phyloP scores from a whole-genome alignment of 805 yeast species.

The Torulaspora quercuum region DNA sequence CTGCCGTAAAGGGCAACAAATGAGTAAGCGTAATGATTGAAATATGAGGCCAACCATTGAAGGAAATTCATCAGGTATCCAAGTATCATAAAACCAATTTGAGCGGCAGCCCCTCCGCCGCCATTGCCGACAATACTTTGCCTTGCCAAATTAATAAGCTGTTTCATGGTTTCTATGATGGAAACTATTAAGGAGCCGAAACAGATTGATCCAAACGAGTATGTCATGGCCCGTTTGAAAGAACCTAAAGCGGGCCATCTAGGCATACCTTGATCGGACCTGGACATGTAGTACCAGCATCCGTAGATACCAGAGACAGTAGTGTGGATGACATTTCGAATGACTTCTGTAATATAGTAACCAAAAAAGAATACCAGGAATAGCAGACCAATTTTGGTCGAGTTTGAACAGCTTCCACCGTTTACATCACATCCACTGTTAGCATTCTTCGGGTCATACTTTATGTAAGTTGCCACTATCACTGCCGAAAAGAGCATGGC shows the following conservation, averaged over 20 bases:
- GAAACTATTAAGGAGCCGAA: constrained; percentile 77
- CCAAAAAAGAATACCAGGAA: constrained; percentile 80
- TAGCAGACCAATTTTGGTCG: constrained; percentile 63
- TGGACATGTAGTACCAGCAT: constrained; percentile 82
- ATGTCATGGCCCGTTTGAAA: constrained; percentile 73
- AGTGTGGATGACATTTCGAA: constrained; percentile 75
- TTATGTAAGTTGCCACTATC: constrained; percentile 72
- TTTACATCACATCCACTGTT: constrained; percentile 51
- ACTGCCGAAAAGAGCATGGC: constrained; percentile 62
- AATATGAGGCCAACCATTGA: constrained; percentile 79
- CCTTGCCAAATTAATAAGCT: constrained; percentile 50
- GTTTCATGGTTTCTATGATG: constrained; percentile 62
- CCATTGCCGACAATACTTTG: constrained; percentile 40
- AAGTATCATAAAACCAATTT: constrained; percentile 50
- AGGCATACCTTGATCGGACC: constrained; percentile 76
- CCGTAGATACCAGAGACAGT: constrained; percentile 83
- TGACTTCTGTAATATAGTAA: constrained; percentile 75
- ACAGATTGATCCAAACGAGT: constrained; percentile 86
- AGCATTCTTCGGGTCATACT: constrained; percentile 55
- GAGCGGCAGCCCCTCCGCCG: constrained; percentile 51
- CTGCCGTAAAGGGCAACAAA: constrained; percentile 85
- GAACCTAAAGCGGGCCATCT: constrained; percentile 77
- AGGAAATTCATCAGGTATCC: constrained; percentile 60
- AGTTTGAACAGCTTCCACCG: constrained; percentile 55
- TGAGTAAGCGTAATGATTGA: constrained; percentile 87